Evolutionary conservation across 2,329 filamentous ascomycete species (phyloP).

Genomic region (Laburnicola sp.): DNA sequence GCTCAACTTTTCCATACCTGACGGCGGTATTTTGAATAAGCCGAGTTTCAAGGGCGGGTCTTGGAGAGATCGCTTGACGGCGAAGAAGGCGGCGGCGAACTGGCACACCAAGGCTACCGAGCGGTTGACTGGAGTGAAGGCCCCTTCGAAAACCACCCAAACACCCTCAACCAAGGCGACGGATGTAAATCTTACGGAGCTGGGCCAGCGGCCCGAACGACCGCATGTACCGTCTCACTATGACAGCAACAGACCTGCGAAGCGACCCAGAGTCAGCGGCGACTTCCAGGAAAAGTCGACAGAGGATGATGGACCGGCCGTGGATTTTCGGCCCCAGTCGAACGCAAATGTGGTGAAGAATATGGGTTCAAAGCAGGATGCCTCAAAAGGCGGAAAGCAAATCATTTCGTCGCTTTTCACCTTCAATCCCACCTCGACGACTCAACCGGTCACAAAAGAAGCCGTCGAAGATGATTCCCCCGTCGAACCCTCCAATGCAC

Average conservation of each 20-base stretch:
- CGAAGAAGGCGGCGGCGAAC: conserved; percentile 68
- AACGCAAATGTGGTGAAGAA: conserved; percentile 30
- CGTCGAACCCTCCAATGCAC: conserved; percentile 84
- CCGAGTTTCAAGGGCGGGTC: conserved; percentile 80
- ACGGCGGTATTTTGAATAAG: conserved; percentile 65
- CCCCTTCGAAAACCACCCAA: conserved; percentile 15
- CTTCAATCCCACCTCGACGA: conserved; percentile 77
- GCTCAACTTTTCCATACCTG: conserved; percentile 82
- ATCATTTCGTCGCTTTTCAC: conserved; percentile 92
- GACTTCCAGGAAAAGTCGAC: conserved; percentile 40
- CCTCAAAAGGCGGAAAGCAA: conserved; percentile 54
- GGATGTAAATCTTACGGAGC: conserved; percentile 35
- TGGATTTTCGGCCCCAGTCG: conserved; percentile 36
- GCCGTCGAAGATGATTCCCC: conserved; percentile 50
- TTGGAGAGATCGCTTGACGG: conserved; percentile 86
- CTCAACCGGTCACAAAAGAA: conserved; percentile 56
- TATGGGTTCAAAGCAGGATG: conserved; percentile 41
- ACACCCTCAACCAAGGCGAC: conserved; percentile 21
- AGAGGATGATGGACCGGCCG: conserved; percentile 21
- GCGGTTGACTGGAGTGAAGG: conserved; percentile 33
- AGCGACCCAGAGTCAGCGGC: conserved; percentile 42
- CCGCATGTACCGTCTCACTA: conserved; percentile 20
- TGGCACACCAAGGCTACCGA: conserved; percentile 51
- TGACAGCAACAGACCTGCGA: conserved; percentile 31
- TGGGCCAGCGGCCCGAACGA: conserved; percentile 30